These are phyloP conservation scores for Oryza brachyantha DNA, from an alignment of 176 grass and related monocot genomes.

Conservation along the genomic window DNA sequence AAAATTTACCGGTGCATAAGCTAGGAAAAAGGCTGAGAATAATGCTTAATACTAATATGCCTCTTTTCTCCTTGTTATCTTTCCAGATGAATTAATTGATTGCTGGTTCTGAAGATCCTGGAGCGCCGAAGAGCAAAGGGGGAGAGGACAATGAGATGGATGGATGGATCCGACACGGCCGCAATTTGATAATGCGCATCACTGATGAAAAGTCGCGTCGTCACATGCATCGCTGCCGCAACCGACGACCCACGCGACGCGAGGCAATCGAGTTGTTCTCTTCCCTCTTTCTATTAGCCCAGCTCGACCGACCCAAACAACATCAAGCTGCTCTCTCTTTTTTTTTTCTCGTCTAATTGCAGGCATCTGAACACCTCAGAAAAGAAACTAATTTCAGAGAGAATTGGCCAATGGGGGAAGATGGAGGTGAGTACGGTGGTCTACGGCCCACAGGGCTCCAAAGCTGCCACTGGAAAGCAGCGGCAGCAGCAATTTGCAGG, in stretches of 20 bases:
- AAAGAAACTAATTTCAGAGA: neutral
- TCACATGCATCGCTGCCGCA: slow-evolving; percentile 43
- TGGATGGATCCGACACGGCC: slow-evolving; percentile 29
- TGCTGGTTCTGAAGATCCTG: neutral
- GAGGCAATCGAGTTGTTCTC: slow-evolving; percentile 46
- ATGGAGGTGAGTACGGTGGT: neutral
- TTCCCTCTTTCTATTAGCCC: neutral
- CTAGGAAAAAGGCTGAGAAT: too few species aligned
- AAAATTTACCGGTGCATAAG: too few species aligned
- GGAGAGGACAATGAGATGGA: too few species aligned
- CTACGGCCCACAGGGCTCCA: neutral
- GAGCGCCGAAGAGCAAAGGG: neutral
- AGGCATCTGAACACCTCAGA: neutral
- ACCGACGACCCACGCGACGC: slow-evolving; percentile 46
- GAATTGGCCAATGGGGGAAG: neutral
- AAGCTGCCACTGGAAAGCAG: slow-evolving; percentile 1
- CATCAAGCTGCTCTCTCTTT: too few species aligned
- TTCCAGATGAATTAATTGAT: neutral
- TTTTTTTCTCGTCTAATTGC: neutral
- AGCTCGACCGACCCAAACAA: neutral
- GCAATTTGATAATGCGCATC: slow-evolving; percentile 42
- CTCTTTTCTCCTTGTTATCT: neutral
- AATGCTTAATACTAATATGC: neutral
- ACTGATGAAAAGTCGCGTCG: slow-evolving; percentile 39
- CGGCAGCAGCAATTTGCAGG: slow-evolving; percentile 14